Evolutionary conservation across 2,329 filamentous ascomycete species (phyloP).

Genomic region (Pseudophaeomoniella oleicola): DNA sequence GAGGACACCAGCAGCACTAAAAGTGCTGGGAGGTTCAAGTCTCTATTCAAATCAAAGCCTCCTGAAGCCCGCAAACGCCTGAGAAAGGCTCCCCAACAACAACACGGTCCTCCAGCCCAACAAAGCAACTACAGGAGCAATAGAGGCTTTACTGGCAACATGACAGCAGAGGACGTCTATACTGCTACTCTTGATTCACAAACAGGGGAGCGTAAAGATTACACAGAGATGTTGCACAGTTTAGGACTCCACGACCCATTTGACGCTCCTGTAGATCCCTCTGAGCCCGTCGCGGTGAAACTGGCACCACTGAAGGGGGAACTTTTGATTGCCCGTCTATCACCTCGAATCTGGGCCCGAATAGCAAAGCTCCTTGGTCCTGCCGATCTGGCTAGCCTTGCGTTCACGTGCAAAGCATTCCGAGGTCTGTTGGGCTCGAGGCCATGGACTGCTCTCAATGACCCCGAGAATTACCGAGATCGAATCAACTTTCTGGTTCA

Average conservation of each 20-base stretch:
- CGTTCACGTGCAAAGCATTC: slow-evolving; percentile 33
- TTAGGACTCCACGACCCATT: slow-evolving; percentile 3
- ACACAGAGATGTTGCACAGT: slow-evolving; percentile 13
- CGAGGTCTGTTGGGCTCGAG: slow-evolving; percentile 24
- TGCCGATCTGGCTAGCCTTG: slow-evolving; percentile 33
- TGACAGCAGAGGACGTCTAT: not conserved
- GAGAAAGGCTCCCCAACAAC: no score
- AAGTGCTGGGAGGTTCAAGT: not conserved
- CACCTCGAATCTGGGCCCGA: slow-evolving; percentile 29
- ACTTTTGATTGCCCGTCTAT: slow-evolving; percentile 28
- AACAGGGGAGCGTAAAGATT: slow-evolving; percentile 12
- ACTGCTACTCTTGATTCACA: slow-evolving; percentile 7
- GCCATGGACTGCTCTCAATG: slow-evolving; percentile 24
- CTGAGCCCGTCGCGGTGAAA: not conserved
- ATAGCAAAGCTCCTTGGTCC: slow-evolving; percentile 28
- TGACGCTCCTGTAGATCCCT: not conserved
- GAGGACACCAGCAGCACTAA: not conserved
- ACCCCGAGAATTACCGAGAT: slow-evolving; percentile 28
- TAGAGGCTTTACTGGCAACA: not conserved
- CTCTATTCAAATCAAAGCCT: not conserved
- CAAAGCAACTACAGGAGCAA: not conserved
- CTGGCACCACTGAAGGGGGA: slow-evolving; percentile 16
- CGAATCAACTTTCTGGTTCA: slow-evolving; percentile 35
- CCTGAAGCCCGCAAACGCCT: not conserved
- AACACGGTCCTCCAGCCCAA: not conserved